Evolutionary conservation across 2,329 filamentous ascomycete genomes (phyloP).

Genomic region (Penicillium nordicum): DNA sequence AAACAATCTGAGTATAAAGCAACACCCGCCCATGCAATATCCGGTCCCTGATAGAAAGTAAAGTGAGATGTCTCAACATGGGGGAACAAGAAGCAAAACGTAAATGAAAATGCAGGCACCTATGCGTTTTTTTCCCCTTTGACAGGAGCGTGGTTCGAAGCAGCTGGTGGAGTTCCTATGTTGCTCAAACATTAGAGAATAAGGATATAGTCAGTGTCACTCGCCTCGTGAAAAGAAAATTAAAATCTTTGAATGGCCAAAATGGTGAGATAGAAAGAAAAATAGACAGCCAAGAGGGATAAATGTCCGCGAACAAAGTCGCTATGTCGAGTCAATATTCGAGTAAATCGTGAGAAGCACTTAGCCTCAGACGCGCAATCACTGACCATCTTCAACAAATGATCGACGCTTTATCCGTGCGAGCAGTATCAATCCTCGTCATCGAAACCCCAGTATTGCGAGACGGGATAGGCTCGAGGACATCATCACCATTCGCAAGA

Average conservation of each 20-base stretch:
- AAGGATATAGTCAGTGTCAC: not conserved
- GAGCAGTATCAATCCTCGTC: constrained; percentile 20
- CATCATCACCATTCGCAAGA: constrained; percentile 1
- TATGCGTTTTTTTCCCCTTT: not conserved
- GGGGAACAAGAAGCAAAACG: not conserved
- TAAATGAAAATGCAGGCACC: not conserved
- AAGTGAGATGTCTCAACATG: not conserved
- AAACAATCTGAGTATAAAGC: not conserved
- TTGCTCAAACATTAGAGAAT: constrained; percentile 5
- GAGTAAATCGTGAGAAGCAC: not conserved
- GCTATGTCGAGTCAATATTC: not conserved
- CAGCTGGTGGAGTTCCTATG: not conserved
- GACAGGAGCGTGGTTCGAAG: not conserved
- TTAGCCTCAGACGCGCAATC: not conserved
- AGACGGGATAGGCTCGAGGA: constrained; percentile 12
- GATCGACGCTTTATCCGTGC: constrained; percentile 21
- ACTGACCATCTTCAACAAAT: constrained; percentile 11
- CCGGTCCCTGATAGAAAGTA: not conserved
- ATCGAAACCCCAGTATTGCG: constrained; percentile 12
- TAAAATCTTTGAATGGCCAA: constrained; percentile 7
- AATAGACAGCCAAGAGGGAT: not conserved
- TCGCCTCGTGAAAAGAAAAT: not conserved
- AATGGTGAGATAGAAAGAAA: not conserved
- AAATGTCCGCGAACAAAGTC: not conserved
- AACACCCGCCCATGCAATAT: not conserved